These are phyloP conservation scores for Vinca minor DNA, from an alignment of 257 asterid genomes.

Conservation along the genomic window DNA sequence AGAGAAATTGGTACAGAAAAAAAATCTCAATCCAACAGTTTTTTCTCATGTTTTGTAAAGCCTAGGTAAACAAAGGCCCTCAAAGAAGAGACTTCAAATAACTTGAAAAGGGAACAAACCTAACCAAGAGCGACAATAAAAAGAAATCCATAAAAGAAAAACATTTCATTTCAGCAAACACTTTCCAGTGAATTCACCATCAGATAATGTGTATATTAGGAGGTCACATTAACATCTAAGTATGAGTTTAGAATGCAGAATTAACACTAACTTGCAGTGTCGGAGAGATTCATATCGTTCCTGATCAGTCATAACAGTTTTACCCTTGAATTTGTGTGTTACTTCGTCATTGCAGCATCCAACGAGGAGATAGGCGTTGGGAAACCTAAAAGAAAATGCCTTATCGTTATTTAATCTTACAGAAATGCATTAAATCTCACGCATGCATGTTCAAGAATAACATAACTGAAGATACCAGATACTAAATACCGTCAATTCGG, in stretches of 20 bases:
- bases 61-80: neutral
- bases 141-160: too few species aligned
- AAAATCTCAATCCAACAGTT: too few species aligned
- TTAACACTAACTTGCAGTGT: constrained; percentile 69
- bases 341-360: constrained; percentile 85
- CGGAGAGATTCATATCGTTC: constrained; percentile 96
- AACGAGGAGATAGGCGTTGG: too few species aligned
- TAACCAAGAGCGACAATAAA: too few species aligned
- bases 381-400: constrained; percentile 45
- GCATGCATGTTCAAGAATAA: neutral
- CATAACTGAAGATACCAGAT: neutral
- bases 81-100: too few species aligned
- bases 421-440: neutral
- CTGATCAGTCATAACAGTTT: constrained; percentile 74
- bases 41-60: too few species aligned
- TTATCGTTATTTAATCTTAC: neutral
- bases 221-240: neutral
- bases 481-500: neutral
- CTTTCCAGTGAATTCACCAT: neutral
- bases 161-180: neutral
- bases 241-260: neutral
- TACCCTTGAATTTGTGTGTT: constrained; percentile 88
- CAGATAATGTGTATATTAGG: neutral
- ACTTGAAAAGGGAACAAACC: too few species aligned
- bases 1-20: neutral